These are phyloP conservation scores for Sporothrix curviconia DNA, from an alignment of 2,329 filamentous ascomycete genomes.

Conservation along the genomic window DNA sequence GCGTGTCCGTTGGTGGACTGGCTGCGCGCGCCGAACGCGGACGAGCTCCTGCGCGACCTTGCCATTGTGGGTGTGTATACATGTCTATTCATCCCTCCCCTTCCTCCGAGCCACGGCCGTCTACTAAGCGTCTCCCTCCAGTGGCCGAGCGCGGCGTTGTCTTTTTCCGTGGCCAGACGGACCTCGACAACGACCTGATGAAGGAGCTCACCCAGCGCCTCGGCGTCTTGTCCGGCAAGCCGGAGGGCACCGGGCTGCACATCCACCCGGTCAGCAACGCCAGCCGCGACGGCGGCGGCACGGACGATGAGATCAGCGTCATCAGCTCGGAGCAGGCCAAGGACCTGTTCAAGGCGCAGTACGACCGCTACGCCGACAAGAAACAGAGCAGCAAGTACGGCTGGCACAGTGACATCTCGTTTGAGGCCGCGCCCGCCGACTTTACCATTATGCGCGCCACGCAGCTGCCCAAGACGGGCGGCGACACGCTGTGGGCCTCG, in stretches of 20 bases:
- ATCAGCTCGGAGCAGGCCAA: constrained; percentile 37
- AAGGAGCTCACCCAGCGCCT: constrained; percentile 16
- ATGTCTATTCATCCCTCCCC: too few relatives aligned
- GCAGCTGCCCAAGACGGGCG: constrained; percentile 35
- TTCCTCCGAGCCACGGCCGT: too few relatives aligned
- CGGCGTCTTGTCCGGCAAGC: constrained; percentile 24
- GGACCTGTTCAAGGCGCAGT: constrained; percentile 8
- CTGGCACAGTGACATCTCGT: constrained; percentile 45
- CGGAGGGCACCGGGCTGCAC: constrained; percentile 43
- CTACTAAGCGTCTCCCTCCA: too few relatives aligned
- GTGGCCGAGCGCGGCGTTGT: constrained; percentile 44
- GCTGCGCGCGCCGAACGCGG: constrained; percentile 46
- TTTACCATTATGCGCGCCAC: constrained; percentile 39
- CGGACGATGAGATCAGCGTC: constrained; percentile 38
- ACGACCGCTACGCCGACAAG: background rate
- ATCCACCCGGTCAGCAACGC: constrained; percentile 37
- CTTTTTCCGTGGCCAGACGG: constrained; percentile 42
- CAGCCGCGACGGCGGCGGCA: background rate
- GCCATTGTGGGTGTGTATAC: too few relatives aligned
- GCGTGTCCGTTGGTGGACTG: constrained; percentile 46
- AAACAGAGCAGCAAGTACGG: constrained; percentile 10
- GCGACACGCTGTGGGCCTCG: constrained; percentile 59
- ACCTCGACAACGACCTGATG: constrained; percentile 15
- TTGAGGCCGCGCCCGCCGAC: constrained; percentile 40
- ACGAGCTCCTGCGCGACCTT: constrained; percentile 52